These are phyloP conservation scores for Malus asiatica DNA, from an alignment of 306 rosid genomes.

Conservation along the genomic window DNA sequence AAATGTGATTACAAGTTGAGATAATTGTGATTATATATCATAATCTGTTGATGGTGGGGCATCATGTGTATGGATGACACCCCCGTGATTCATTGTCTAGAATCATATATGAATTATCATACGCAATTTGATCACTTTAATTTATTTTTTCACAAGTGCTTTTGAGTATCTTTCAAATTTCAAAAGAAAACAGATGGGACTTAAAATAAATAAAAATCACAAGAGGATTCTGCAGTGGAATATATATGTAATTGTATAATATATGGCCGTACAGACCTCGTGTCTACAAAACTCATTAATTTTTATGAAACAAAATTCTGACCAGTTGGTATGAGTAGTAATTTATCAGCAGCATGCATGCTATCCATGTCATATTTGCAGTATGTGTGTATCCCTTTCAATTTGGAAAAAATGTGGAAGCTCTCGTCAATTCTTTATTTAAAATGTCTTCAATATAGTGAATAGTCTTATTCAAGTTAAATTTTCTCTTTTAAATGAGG, in stretches of 20 bases:
- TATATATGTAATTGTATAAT: background rate
- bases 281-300: background rate
- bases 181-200: background rate
- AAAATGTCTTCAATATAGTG: too few species aligned
- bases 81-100: constrained; percentile 35
- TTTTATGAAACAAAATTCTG: background rate
- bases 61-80: constrained; percentile 17
- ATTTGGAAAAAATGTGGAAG: too few species aligned
- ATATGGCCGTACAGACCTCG: background rate
- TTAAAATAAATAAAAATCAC: background rate
- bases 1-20: background rate
- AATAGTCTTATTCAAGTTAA: too few species aligned
- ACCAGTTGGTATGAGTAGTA: background rate
- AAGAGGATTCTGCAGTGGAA: background rate
- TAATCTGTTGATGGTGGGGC: constrained; percentile 26
- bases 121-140: constrained; percentile 2
- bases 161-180: background rate
- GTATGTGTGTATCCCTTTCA: background rate
- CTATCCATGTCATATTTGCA: background rate
- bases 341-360: background rate
- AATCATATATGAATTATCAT: constrained; percentile 28
- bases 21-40: background rate
- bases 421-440: too few species aligned
- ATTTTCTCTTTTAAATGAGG: too few species aligned
- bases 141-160: background rate